Evolutionary conservation across 2,329 filamentous ascomycete genomes (phyloP).

Genomic region (Parafenestella ontariensis): DNA sequence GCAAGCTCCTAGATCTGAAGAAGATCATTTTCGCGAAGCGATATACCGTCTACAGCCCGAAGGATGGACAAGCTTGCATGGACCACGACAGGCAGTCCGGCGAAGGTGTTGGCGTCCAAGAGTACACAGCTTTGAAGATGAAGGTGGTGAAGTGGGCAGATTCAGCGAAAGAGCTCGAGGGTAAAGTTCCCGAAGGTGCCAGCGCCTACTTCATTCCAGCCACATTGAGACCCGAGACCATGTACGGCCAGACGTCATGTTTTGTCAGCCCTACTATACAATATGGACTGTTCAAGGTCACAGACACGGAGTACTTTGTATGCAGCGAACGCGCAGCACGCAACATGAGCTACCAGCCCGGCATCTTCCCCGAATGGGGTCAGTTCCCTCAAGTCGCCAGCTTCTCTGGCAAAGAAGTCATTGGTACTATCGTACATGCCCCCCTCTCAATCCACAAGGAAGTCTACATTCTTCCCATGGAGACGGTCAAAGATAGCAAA

Average conservation of each 20-base stretch:
- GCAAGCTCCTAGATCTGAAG: slow-evolving; percentile 81
- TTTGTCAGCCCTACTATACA: slow-evolving; percentile 90
- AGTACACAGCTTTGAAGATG: slow-evolving; percentile 92
- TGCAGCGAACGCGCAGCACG: slow-evolving; percentile 82
- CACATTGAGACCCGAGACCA: slow-evolving; percentile 92
- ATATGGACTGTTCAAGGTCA: slow-evolving; percentile 85
- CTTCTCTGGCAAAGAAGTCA: slow-evolving; percentile 76
- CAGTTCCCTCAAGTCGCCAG: slow-evolving; percentile 77
- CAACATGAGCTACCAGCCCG: slow-evolving; percentile 93
- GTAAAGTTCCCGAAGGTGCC: slow-evolving; percentile 78
- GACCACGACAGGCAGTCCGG: slow-evolving; percentile 84
- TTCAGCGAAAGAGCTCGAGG: slow-evolving; percentile 72
- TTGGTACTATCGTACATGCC: slow-evolving; percentile 89
- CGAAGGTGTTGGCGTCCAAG: slow-evolving; percentile 83
- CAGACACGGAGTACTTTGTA: slow-evolving; percentile 75
- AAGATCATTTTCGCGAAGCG: slow-evolving; percentile 95
- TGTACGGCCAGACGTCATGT: slow-evolving; percentile 97
- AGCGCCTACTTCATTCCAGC: slow-evolving; percentile 91
- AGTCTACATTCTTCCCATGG: slow-evolving; percentile 93
- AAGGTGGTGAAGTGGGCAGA: slow-evolving; percentile 89
- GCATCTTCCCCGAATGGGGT: slow-evolving; percentile 79
- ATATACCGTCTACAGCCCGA: slow-evolving; percentile 89
- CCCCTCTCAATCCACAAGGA: slow-evolving; percentile 82
- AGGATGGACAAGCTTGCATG: slow-evolving; percentile 87
- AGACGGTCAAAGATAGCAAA: slow-evolving; percentile 88